Evolutionary conservation across 2,329 filamentous ascomycete genomes (phyloP).

Genomic region (Fonsecaea pedrosoi): DNA sequence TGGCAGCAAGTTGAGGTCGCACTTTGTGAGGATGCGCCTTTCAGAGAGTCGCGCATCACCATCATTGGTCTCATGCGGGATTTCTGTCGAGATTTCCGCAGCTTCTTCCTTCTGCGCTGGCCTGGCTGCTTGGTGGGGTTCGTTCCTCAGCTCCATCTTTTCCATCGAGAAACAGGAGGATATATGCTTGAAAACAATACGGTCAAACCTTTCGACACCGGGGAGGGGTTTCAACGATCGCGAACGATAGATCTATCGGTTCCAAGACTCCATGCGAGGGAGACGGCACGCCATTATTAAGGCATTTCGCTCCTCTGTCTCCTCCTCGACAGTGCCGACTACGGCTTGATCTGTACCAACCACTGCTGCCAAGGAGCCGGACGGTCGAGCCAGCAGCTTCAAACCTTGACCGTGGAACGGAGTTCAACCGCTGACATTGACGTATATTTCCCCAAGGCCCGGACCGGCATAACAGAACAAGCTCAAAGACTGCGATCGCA

Average conservation of each 20-base stretch:
- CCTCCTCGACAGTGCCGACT: not conserved
- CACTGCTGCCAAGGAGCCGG: not conserved
- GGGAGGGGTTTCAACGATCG: not conserved
- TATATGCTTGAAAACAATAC: not conserved
- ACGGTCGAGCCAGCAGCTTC: not conserved
- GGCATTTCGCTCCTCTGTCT: not conserved
- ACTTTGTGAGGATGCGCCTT: not conserved
- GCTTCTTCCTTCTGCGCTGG: not conserved
- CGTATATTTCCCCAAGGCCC: not conserved
- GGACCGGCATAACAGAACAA: not conserved
- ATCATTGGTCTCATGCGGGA: not conserved
- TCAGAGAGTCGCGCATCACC: not conserved
- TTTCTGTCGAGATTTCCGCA: not conserved
- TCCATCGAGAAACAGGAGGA: not conserved
- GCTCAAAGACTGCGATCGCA: no score
- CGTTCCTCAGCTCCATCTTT: not conserved
- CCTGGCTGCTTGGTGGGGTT: not conserved
- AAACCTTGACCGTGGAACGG: not conserved
- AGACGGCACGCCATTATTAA: not conserved
- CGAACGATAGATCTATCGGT: not conserved
- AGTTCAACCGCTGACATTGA: not conserved
- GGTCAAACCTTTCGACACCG: not conserved
- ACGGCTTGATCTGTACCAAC: not conserved
- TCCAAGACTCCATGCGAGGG: not conserved
- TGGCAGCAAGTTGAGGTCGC: constrained; percentile 55